phyloP scores from a whole-genome alignment of 306 rosid genomes.

The Cyclanthera cordifolia region DNA sequence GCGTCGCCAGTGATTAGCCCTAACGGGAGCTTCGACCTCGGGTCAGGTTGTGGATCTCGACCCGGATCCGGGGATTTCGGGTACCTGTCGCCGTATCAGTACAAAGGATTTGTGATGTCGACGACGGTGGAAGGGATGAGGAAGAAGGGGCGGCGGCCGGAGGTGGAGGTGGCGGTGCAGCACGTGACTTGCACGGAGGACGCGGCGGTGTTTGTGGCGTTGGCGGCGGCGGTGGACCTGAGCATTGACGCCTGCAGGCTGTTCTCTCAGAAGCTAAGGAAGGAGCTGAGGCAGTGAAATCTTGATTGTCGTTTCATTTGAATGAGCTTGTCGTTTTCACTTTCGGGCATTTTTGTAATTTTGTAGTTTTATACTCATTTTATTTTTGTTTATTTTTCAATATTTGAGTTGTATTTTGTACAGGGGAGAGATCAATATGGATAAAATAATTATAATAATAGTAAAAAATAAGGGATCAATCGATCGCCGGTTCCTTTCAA shows the following conservation, averaged over 20 bases:
- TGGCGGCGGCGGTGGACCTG: conserved; percentile 42
- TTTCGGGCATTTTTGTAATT: background rate
- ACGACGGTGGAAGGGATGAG: conserved; percentile 33
- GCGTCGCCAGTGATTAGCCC: conserved; percentile 25
- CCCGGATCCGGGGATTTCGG: conserved; percentile 39
- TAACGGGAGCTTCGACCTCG: conserved; percentile 31
- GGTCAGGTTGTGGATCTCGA: conserved; percentile 24
- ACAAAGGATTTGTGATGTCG: conserved; percentile 42
- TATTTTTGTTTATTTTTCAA: background rate
- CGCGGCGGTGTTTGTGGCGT: conserved; percentile 41
- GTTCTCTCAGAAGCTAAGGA: conserved; percentile 30
- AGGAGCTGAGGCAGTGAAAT: conserved; percentile 24
- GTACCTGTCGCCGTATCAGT: conserved; percentile 6
- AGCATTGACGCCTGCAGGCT: conserved; percentile 40
- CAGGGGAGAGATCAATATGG: background rate
- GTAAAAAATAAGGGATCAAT: background rate
- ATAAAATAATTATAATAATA: too few species aligned
- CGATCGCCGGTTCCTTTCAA: background rate
- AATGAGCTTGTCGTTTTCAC: background rate
- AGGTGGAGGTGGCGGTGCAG: conserved; percentile 40
- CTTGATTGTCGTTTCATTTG: conserved; percentile 19
- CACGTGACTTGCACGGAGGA: conserved; percentile 46
- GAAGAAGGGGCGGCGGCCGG: conserved; percentile 26
- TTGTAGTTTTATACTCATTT: background rate
- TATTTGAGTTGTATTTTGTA: conserved; percentile 10